Conservation (phyloP, 169 alveolate species). For the Plasmodium cynomolgi region DNA sequence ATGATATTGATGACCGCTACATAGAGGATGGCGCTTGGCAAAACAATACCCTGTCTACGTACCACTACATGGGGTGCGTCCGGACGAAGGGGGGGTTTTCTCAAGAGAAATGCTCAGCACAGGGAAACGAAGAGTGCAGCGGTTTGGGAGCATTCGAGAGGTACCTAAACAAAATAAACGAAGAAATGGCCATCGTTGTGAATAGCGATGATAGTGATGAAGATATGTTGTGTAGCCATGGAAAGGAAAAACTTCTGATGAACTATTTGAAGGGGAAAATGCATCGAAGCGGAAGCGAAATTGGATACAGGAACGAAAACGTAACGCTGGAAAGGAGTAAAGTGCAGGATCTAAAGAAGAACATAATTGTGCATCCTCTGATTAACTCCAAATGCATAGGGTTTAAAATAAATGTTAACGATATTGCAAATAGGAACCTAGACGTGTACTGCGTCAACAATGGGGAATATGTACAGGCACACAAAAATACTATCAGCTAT, state of each 20-base stretch:
- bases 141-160: slow-evolving; percentile 12
- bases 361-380: slow-evolving; percentile 57
- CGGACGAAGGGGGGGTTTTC: background rate
- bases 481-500: slow-evolving; percentile 53
- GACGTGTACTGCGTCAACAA: slow-evolving; percentile 67
- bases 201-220: slow-evolving; percentile 75
- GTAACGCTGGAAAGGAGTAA: slow-evolving; percentile 20
- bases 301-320: background rate
- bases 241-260: slow-evolving; percentile 27
- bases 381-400: slow-evolving; percentile 69
- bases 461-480: slow-evolving; percentile 60
- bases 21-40: slow-evolving; percentile 43
- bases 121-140: background rate
- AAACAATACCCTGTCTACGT: background rate
- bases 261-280: slow-evolving; percentile 57
- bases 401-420: slow-evolving; percentile 51
- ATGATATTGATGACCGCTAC: slow-evolving; percentile 24
- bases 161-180: slow-evolving; percentile 42
- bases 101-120: background rate
- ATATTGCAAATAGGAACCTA: slow-evolving; percentile 39
- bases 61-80: slow-evolving; percentile 14
- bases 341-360: slow-evolving; percentile 17
- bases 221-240: slow-evolving; percentile 17
- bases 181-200: slow-evolving; percentile 45
- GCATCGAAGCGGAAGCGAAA: background rate